Conservation (phyloP, 441 rosid species). For the Bruguiera hainesii region DNA sequence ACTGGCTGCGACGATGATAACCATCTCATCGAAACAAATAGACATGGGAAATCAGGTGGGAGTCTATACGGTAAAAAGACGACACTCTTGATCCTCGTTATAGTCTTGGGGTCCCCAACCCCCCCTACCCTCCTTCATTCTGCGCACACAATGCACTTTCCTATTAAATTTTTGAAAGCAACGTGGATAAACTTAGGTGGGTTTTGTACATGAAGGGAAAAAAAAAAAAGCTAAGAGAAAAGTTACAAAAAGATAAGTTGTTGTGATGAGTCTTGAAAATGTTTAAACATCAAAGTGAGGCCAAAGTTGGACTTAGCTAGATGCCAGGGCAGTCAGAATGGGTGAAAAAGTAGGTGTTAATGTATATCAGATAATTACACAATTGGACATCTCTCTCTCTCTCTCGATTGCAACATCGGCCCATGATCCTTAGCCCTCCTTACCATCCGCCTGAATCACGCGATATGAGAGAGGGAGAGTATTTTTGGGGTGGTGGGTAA, state of each 20-base stretch:
- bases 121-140: background rate
- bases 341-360: constrained; percentile 44
- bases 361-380: constrained; percentile 17
- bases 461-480: constrained; percentile 23
- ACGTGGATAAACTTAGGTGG: constrained; percentile 18
- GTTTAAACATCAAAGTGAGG: constrained; percentile 32
- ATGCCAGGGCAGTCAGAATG: constrained; percentile 20
- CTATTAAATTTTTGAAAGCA: background rate
- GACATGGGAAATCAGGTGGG: background rate
- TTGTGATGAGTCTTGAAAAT: constrained; percentile 11
- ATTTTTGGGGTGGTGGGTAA: constrained; percentile 29
- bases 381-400: constrained; percentile 19
- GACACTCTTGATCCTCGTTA: too few species aligned
- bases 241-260: background rate
- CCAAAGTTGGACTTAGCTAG: constrained; percentile 21
- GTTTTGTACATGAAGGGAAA: background rate
- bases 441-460: constrained; percentile 39
- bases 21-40: constrained; percentile 20
- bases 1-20: constrained; percentile 23
- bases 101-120: too few species aligned
- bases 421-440: constrained; percentile 36
- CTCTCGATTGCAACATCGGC: constrained; percentile 25
- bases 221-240: background rate
- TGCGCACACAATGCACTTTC: background rate
- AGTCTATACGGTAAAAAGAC: background rate